Percentiles rank a stretch among this genome's conserved stretches.
Evolutionary conservation across 371 early-diverging fungal species (phyloP).

Genomic region (Actinomortierella ambigua): DNA sequence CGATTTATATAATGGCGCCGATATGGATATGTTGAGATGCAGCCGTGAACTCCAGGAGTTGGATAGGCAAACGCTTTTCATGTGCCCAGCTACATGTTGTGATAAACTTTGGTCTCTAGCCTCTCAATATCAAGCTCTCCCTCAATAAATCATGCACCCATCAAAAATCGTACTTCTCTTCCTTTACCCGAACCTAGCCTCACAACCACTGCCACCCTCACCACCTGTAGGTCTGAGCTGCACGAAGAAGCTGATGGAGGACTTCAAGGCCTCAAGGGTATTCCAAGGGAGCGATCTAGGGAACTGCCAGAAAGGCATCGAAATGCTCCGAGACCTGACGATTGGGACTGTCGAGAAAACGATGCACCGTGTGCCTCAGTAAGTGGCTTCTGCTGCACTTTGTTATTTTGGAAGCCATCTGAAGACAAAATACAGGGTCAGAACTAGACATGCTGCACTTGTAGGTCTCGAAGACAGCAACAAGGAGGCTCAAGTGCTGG

Average conservation of each 20-base stretch:
- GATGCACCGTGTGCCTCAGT: slow-evolving; percentile 17
- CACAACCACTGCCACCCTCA: too few relatives aligned
- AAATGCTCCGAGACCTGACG: slow-evolving; percentile 17
- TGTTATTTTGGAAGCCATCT: too few relatives aligned
- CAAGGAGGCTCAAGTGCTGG: slow-evolving; percentile 3
- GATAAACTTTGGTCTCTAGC: too few relatives aligned
- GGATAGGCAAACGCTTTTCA: too few relatives aligned
- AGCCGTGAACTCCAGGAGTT: too few relatives aligned
- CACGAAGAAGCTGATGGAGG: slow-evolving; percentile 10
- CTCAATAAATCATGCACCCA: too few relatives aligned
- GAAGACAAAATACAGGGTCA: background rate
- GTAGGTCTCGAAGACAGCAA: slow-evolving; percentile 4
- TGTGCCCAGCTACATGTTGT: too few relatives aligned
- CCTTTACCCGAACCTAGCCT: too few relatives aligned
- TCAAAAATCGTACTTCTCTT: too few relatives aligned
- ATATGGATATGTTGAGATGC: too few relatives aligned
- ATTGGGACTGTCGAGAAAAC: slow-evolving; percentile 19
- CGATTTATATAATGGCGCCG: too few relatives aligned
- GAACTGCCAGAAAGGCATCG: slow-evolving; percentile 19
- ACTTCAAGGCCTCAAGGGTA: slow-evolving; percentile 16
- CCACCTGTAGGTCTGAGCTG: slow-evolving; percentile 15
- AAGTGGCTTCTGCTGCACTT: slow-evolving; percentile 10
- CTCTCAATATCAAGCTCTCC: too few relatives aligned
- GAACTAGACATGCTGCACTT: slow-evolving; percentile 5
- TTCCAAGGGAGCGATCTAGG: slow-evolving; percentile 19